Evolutionary conservation across 2,329 filamentous ascomycete species (phyloP), one percentile per base, ranked within the genome.

Genomic region (Diaporthe ilicicola): DNA sequence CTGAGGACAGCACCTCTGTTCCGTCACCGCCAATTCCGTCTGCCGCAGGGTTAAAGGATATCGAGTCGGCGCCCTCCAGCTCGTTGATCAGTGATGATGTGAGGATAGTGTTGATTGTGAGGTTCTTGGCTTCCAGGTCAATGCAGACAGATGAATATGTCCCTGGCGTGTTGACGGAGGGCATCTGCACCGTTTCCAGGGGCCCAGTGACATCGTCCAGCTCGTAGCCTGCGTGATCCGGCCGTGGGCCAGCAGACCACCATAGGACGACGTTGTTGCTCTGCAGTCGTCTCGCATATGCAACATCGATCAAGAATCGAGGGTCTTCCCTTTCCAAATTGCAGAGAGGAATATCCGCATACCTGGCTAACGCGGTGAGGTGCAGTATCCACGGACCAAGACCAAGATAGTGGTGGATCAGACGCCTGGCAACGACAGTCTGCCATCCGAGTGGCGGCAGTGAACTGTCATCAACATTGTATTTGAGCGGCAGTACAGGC

Each of bases 41-140:
- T 0, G 86, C 89, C 1, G 92, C 91, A 27, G 93, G 91, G 75
- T 97, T 97, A 79, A 98, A 93, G 0, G 94, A 91, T 27, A 97
- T 89, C 0, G 93, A 93, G 75, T 98, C 94, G 4, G 92, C 91
- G 0, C 95, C 95, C 79, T 99, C 96, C 2, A 97, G 90, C 75
- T 98, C 96, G 77, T 98, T 98, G 85, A 99, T 95, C 12, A 99
- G 89, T 0, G 96, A 97, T 0, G 95, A 97, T 0, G 96, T 98
- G 22, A 99, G 86, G 59, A 99, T 97, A 0, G 97, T 99, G 82
- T 99, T 99, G 83, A 99, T 98, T 5, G 94, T 93, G 17, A 99
- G 87, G 77, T 99, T 99, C 55, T 95, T 93, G 61, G 99, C 90
- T 73, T 97, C 94, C 17, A 99, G 83, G 76, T 99, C 96, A 73